Evolutionary conservation across 192 early-diverging fungal species (phyloP), one percentile per base, ranked within the genome.

Genomic region (Backusella australiensis): DNA sequence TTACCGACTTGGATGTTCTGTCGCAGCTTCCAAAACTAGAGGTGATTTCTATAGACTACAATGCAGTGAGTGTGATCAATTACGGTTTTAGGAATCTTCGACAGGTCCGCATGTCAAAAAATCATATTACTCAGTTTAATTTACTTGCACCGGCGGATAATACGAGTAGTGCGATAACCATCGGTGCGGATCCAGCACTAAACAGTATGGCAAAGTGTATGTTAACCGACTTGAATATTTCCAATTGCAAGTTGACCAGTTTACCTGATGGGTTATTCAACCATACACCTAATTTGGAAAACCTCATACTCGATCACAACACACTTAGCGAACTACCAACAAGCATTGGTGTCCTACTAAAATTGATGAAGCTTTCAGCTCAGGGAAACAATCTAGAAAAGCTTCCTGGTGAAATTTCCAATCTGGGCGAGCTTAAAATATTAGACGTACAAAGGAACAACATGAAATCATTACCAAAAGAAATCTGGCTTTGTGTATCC

Each of bases 391-490:
- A 81, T 15, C 80, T 95, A 63, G 86, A 89, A 6, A 82, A 80
- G 26, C 69, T 95, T 11, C 94, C 94, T 2, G 78, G 84, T 34
- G 92, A 93, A 74, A 88, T 95, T 69, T 83, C 89, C 21, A 82
- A 85, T 21, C 77, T 95, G 21, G 82, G 84, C 39, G 84, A 91
- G 15, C 85, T 95, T 73, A 79, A 79, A 21, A 81, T 80, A 6
- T 79, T 95, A 59, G 91, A 93, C 69, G 76, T 93, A 23, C 94
- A 94, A 56, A 90, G 89, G 75, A 95, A 95, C 81, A 91, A 94
- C 53, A 76, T 95, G 42, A 86, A 86, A 52, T 74, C 87, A 46
- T 79, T 95, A 32, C 93, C 93, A 1, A 86, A 87, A 11, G 92
- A 93, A 75, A 90, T 95, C 9, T 95, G 94, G 94, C 78, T 86